These are phyloP conservation scores for Helotiales sp. DNA, from an alignment of 2,329 filamentous ascomycete genomes.

Conservation along the genomic window DNA sequence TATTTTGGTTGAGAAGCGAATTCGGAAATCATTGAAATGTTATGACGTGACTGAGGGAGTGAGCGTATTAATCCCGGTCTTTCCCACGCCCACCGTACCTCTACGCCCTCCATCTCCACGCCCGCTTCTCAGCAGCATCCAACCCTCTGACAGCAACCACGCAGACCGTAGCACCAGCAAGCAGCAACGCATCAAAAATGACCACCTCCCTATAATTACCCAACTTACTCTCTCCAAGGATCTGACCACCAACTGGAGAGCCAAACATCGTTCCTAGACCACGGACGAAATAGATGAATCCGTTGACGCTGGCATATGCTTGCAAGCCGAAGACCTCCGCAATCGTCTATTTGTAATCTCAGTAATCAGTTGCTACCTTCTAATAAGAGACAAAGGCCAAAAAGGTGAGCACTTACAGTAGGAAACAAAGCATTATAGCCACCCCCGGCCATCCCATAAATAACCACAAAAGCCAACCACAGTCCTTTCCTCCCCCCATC, in stretches of 20 bases:
- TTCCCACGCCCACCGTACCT: too few relatives aligned
- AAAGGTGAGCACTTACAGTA: slow-evolving; percentile 37
- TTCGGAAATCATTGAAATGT: too few relatives aligned
- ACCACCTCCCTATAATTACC: slow-evolving; percentile 47
- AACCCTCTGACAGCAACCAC: slow-evolving; percentile 50
- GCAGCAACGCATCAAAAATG: slow-evolving; percentile 48
- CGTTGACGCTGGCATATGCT: slow-evolving; percentile 54
- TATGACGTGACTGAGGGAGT: background rate
- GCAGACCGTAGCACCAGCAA: slow-evolving; percentile 47
- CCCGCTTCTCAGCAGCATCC: slow-evolving; percentile 45
- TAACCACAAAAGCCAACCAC: slow-evolving; percentile 50
- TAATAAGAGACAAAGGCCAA: background rate
- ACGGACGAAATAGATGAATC: slow-evolving; percentile 52
- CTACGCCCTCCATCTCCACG: slow-evolving; percentile 49
- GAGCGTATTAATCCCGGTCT: too few relatives aligned
- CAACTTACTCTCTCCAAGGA: slow-evolving; percentile 45
- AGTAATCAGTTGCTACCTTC: background rate
- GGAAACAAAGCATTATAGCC: slow-evolving; percentile 54
- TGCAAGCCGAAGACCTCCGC: slow-evolving; percentile 55
- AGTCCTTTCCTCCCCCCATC: slow-evolving; percentile 40
- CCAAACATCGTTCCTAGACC: slow-evolving; percentile 52
- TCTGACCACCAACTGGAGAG: slow-evolving; percentile 50
- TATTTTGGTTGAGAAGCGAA: too few relatives aligned
- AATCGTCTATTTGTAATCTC: slow-evolving; percentile 41
- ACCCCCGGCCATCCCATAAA: slow-evolving; percentile 51